phyloP scores from a whole-genome alignment of 2,329 filamentous ascomycete genomes.

The Aspergillus sojae region DNA sequence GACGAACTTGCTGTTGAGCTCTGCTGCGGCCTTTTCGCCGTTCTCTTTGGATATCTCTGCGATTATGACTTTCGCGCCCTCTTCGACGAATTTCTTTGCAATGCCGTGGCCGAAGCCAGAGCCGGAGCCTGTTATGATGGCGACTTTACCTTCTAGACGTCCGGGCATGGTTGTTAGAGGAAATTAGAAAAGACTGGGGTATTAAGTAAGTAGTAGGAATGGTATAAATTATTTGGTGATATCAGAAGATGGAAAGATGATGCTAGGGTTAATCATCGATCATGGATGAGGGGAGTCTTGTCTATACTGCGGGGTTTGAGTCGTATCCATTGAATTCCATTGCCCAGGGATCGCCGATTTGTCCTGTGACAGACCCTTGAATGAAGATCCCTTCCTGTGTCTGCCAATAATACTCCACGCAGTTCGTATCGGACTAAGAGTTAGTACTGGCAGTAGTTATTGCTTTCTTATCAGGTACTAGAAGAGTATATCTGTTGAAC shows the following conservation, averaged over 20 bases:
- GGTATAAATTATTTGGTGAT: not conserved
- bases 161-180: conserved; percentile 8
- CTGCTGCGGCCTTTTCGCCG: conserved; percentile 27
- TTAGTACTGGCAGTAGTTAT: no score
- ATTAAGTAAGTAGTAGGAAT: not conserved
- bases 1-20: conserved; percentile 25
- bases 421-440: not conserved
- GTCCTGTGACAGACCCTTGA: not conserved
- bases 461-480: no score
- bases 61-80: conserved; percentile 41
- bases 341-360: not conserved
- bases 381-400: not conserved
- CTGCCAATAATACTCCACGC: not conserved
- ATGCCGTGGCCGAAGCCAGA: conserved; percentile 43
- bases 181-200: not conserved
- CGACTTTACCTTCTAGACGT: conserved; percentile 43
- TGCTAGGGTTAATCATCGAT: not conserved
- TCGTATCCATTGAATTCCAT: not conserved
- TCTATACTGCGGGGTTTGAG: conserved; percentile 3
- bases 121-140: conserved; percentile 44
- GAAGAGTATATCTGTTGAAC: no score
- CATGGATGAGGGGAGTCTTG: not conserved
- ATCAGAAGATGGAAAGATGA: not conserved
- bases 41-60: conserved; percentile 37
- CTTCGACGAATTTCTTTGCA: conserved; percentile 37